Base-by-base conservation (phyloP, 129 eudicot species). In the Artemisia argyi region DNA sequence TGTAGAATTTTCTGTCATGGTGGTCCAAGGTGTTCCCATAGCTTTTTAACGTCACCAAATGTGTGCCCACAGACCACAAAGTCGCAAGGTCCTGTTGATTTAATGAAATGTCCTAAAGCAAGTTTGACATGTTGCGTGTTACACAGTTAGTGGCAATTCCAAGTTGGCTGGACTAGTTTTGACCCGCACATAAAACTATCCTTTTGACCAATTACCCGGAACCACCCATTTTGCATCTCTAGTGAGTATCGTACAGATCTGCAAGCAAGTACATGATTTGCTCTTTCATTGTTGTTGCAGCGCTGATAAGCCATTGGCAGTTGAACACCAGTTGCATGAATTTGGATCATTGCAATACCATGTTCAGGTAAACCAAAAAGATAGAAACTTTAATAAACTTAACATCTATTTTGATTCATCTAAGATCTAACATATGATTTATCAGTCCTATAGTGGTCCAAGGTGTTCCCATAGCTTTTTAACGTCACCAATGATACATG, bases 291-390 rank as follows among this genome's bases (percentile, higher is more conserved):
- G 2, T 71, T 35, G 24, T 58, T 69, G 64, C 87, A 95, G 99
- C 18, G 79, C 89, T 11, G 91, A 91, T 64, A 80, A 78, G 69
- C 91, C 94, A 32, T 30, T 77, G 81, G 96, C 86, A 73, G 68
- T 88, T 18, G 99, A 95, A 65, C 97, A 90, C 76, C 88, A 85
- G 71, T 78, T 91, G 78, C 87, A 88, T 69, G 99, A 95, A 80
- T 95, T 95, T 77, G 99, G 99, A 58, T 88, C 90, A 2, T 84
- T 95, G 50, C 86, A 91, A 76, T 95, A 95, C 82, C 96, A 88
- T 78, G 62, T 90, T 78, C 86, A 91, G 97, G 99, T 94, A 81
- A 73, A 62, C 51, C 2, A 75, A 28, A 39, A 74, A 46, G 9
- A 3, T 24, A 61, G 1, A 4, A 18, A 73, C 28, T 4, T 62